A percentile compares a stretch with the other conserved stretches of the same genome.
Conservation (phyloP, 192 early-diverging fungal species). For the Coemansia sp. region DNA sequence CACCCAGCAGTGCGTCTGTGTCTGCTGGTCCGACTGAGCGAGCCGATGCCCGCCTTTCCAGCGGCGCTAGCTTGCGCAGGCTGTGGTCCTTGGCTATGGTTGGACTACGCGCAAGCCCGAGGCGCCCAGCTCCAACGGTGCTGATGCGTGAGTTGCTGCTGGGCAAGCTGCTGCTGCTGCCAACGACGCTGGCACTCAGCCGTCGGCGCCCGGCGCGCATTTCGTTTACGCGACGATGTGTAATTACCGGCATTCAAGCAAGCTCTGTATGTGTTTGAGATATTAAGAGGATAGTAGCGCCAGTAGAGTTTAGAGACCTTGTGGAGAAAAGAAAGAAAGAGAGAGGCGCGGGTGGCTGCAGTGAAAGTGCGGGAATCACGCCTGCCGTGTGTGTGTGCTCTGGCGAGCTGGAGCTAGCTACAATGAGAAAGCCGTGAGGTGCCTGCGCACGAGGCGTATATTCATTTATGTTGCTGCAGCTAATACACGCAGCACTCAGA, state of each 20-base stretch:
- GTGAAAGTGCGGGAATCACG: slow-evolving; percentile 10
- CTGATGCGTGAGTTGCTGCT: slow-evolving; percentile 6
- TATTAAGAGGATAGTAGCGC: neutral
- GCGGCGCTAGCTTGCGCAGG: slow-evolving; percentile 12
- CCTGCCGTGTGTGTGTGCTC: slow-evolving; percentile 1
- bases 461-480: slow-evolving; percentile 11
- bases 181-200: slow-evolving; percentile 46
- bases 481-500: neutral
- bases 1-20: neutral
- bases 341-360: slow-evolving; percentile 9
- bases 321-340: slow-evolving; percentile 4
- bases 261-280: neutral
- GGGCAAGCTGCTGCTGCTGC: slow-evolving; percentile 1
- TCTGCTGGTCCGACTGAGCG: slow-evolving; percentile 15
- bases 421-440: slow-evolving; percentile 2
- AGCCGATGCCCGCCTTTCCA: slow-evolving; percentile 18
- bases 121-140: slow-evolving; percentile 5
- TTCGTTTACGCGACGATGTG: slow-evolving; percentile 49
- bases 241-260: slow-evolving; percentile 48
- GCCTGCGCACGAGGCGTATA: slow-evolving; percentile 11
- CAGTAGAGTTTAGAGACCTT: slow-evolving; percentile 1
- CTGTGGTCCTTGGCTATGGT: slow-evolving; percentile 23
- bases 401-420: neutral
- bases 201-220: slow-evolving; percentile 51
- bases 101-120: slow-evolving; percentile 15